Base-by-base conservation (phyloP, 1,284 basidiomycete genomes). In the Cutaneotrichosporon dermatis region DNA sequence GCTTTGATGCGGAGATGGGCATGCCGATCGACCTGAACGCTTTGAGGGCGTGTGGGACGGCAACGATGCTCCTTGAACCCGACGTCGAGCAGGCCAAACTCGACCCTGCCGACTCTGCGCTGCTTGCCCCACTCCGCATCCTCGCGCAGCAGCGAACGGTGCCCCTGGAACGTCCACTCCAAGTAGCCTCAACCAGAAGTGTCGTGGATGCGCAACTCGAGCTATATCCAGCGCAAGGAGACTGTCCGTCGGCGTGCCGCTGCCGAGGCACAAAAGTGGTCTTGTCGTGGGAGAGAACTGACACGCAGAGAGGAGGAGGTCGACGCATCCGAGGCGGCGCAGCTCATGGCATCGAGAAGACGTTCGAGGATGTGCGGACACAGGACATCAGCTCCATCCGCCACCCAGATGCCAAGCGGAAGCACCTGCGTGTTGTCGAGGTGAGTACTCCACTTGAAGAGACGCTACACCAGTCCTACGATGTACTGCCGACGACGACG, bases 1-100 rank as follows among this genome's bases (percentile, higher is more conserved):
- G 89, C 87, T 96, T 95, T 1, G 93, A 97, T 69, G 88, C 89
- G 1, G 93, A 97, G 74, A 88, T 88, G 70, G 93, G 93, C 1
- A 94, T 97, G 91, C 92, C 92, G 0, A 79, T 97, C 25, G 90
- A 96, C 72, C 77, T 95, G 51, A 87, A 88, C 25, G 83, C 83
- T 93, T 86, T 82, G 87, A 89, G 51, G 88, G 85, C 40, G 78
- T 91, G 15, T 92, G 91, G 89, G 87, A 89, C 55, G 88, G 89
- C 49, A 83, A 87, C 69, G 86, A 88, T 74, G 82, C 83, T 81
- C 86, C 8, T 71, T 80, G 37, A 81, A 91, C 12, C 89, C 92
- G 67, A 83, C 86, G 84, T 83, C 67, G 90, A 92, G 71, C 82
- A 84, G 69, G 78, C n/a, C 61, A 39, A 13, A 11, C 66, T 53